A percentile compares a stretch with the other conserved stretches of the same genome.
Conservation (phyloP, 768 basidiomycete genomes). For the Podaxis sp. region DNA sequence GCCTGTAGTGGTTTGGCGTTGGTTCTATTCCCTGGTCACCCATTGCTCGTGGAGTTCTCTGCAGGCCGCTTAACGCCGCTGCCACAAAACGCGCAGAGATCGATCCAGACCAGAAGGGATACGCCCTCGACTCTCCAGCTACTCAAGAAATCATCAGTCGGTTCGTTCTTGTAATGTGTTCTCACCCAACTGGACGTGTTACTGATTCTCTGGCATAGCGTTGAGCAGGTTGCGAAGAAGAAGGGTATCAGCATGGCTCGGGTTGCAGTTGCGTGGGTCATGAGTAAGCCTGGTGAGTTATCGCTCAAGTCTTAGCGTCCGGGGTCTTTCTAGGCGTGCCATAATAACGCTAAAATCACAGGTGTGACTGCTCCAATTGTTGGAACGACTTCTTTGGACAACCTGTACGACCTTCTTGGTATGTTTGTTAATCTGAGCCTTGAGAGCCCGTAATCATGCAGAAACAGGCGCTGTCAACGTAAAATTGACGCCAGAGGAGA, state of each 20-base stretch:
- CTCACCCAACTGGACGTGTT: neutral
- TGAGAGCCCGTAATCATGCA: neutral
- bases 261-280: constrained; percentile 50
- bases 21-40: constrained; percentile 64
- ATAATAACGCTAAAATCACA: neutral
- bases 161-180: constrained; percentile 19
- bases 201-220: constrained; percentile 27
- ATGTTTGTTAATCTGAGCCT: constrained; percentile 4
- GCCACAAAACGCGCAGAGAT: constrained; percentile 38
- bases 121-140: constrained; percentile 21
- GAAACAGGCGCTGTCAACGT: constrained; percentile 23
- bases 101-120: constrained; percentile 29
- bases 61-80: constrained; percentile 38
- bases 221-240: constrained; percentile 55
- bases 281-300: constrained; percentile 37
- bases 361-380: neutral
- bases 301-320: too few relatives aligned
- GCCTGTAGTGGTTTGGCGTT: constrained; percentile 44
- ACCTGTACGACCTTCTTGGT: constrained; percentile 35
- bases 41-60: constrained; percentile 50
- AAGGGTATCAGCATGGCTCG: constrained; percentile 58
- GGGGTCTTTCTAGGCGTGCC: too few relatives aligned
- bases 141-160: constrained; percentile 38
- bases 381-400: neutral
- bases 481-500: constrained; percentile 27